Evolutionary conservation across 805 yeast species (phyloP).

Genomic region (Saccharomyces paradoxus): DNA sequence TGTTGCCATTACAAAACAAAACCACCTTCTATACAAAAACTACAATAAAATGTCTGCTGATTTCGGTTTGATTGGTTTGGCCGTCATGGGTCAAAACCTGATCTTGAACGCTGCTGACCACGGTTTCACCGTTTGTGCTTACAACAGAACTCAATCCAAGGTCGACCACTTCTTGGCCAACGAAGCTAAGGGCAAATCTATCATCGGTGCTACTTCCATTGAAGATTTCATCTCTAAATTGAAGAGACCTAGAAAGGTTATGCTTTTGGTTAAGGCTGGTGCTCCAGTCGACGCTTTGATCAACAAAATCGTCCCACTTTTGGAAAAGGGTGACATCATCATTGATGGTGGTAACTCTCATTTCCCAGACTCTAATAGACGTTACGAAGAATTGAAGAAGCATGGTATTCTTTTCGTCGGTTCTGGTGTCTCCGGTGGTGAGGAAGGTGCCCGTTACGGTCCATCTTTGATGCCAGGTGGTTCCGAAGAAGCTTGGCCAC

Average conservation of each 20-base stretch:
- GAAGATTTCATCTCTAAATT: constrained; percentile 79
- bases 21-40: not conserved
- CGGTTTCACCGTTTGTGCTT: constrained; percentile 96
- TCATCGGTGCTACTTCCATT: constrained; percentile 90
- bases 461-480: constrained; percentile 99
- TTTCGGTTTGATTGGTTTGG: constrained; percentile 97
- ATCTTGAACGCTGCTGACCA: constrained; percentile 97
- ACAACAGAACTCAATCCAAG: constrained; percentile 93
- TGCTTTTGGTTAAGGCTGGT: constrained; percentile 94
- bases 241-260: constrained; percentile 95
- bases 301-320: constrained; percentile 75
- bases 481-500: constrained; percentile 96
- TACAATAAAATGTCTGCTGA: constrained; percentile 42
- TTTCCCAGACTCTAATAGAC: constrained; percentile 97
- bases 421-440: constrained; percentile 99
- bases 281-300: constrained; percentile 87
- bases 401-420: constrained; percentile 92
- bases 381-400: constrained; percentile 77
- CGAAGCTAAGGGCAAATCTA: constrained; percentile 96
- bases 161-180: constrained; percentile 88
- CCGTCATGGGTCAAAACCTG: constrained; percentile 99
- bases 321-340: constrained; percentile 95
- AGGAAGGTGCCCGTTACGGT: constrained; percentile 99
- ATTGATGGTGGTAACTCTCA: constrained; percentile 99
- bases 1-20: not conserved